These are phyloP conservation scores for Coemansia biformis DNA, from an alignment of 192 early-diverging fungal genomes.

Conservation along the genomic window DNA sequence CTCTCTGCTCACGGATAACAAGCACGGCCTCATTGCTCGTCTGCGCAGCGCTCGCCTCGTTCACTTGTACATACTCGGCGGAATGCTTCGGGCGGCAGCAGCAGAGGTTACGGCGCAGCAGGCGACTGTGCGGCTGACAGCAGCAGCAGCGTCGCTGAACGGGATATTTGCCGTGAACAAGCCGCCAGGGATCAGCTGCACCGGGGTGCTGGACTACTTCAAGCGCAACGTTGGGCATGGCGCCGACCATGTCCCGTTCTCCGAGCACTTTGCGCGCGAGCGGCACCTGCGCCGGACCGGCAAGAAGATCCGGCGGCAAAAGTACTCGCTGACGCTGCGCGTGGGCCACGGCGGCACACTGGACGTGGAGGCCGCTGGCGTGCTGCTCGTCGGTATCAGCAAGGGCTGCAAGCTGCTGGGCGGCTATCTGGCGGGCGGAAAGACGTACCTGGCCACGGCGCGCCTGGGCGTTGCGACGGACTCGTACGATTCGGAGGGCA, in stretches of 20 bases:
- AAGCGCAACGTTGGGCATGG: constrained; percentile 31
- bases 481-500: constrained; percentile 55
- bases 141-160: constrained; percentile 5
- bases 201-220: constrained; percentile 38
- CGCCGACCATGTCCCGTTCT: constrained; percentile 15
- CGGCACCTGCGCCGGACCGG: constrained; percentile 9
- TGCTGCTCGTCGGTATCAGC: constrained; percentile 53
- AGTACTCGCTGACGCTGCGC: constrained; percentile 3
- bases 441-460: constrained; percentile 54
- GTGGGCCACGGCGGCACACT: constrained; percentile 45
- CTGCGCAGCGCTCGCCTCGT: background rate
- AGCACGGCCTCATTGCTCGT: background rate
- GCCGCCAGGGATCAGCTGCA: constrained; percentile 45
- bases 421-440: constrained; percentile 45
- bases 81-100: constrained; percentile 12
- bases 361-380: constrained; percentile 40
- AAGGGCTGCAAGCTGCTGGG: constrained; percentile 53
- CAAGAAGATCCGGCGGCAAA: constrained; percentile 12
- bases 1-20: too few species aligned
- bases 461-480: constrained; percentile 56
- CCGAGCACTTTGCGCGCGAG: constrained; percentile 35
- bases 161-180: constrained; percentile 47
- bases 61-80: too few species aligned
- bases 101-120: constrained; percentile 11
- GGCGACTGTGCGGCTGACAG: background rate